phyloP scores from a whole-genome alignment of 2,329 filamentous ascomycete species.

The Herpotrichia juniperi region DNA sequence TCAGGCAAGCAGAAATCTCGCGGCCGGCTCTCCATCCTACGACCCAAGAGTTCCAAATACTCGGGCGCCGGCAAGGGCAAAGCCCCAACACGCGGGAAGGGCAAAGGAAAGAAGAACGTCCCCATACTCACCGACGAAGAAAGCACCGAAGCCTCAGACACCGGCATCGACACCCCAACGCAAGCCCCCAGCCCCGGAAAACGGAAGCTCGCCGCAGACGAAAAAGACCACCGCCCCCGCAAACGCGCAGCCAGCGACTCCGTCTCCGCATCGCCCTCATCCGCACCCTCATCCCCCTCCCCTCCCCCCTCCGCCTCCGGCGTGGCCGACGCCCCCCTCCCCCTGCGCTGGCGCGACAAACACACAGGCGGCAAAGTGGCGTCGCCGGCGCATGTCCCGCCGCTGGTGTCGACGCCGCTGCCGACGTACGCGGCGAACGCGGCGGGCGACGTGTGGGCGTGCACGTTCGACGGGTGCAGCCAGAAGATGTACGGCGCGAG shows the following conservation, averaged over 20 bases:
- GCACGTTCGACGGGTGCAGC: slow-evolving; percentile 67
- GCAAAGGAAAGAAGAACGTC: slow-evolving; percentile 22
- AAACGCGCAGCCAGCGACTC: slow-evolving; percentile 36
- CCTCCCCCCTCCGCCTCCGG: slow-evolving; percentile 19
- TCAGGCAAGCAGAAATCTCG: slow-evolving; percentile 26
- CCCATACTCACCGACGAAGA: slow-evolving; percentile 4
- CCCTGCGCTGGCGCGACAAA: slow-evolving; percentile 27
- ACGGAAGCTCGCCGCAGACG: slow-evolving; percentile 30
- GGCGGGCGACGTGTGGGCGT: slow-evolving; percentile 69
- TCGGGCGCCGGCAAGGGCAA: slow-evolving; percentile 42
- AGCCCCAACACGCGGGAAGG: slow-evolving; percentile 19
- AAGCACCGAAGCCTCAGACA: slow-evolving; percentile 28
- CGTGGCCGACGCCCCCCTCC: slow-evolving; percentile 26
- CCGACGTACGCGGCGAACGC: slow-evolving; percentile 52
- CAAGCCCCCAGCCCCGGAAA: slow-evolving; percentile 35
- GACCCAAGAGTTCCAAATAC: slow-evolving; percentile 42
- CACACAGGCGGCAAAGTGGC: slow-evolving; percentile 4
- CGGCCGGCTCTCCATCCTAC: slow-evolving; percentile 41
- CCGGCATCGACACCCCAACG: slow-evolving; percentile 33
- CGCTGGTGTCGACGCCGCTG: slow-evolving; percentile 37
- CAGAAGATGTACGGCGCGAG: slow-evolving; percentile 70
- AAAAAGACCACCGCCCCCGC: slow-evolving; percentile 24
- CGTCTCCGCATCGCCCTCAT: slow-evolving; percentile 23
- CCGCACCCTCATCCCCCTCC: slow-evolving; percentile 17
- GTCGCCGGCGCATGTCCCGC: slow-evolving; percentile 17